Conservation (phyloP, 2,329 filamentous ascomycete species). For the Cephalotrichum gorgonifer region DNA sequence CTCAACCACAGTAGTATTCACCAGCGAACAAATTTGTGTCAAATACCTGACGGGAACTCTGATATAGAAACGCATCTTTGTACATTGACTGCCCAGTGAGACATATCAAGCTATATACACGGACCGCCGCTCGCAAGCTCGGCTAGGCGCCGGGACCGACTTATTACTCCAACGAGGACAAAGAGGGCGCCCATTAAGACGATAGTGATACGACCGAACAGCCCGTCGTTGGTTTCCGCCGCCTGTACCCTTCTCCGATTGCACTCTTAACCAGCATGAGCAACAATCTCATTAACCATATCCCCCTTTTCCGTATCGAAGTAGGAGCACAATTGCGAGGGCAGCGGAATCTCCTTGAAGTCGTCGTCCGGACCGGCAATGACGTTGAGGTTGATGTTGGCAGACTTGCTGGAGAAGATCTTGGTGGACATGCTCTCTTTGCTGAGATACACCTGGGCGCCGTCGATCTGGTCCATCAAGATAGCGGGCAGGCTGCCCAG, state of each 20-base stretch:
- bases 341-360: conserved; percentile 76
- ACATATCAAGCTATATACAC: background rate
- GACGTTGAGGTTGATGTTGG: conserved; percentile 78
- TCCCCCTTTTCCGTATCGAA: conserved; percentile 59
- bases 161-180: background rate
- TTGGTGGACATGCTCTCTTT: conserved; percentile 69
- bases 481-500: conserved; percentile 78
- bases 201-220: background rate
- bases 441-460: conserved; percentile 77
- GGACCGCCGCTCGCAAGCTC: background rate
- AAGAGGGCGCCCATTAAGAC: background rate
- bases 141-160: background rate
- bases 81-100: background rate
- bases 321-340: conserved; percentile 80
- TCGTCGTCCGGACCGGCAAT: conserved; percentile 63
- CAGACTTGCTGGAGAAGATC: conserved; percentile 82
- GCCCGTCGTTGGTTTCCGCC: too few species aligned
- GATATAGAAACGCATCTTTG: background rate
- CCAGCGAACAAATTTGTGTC: background rate
- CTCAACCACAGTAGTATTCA: too few species aligned
- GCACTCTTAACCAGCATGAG: conserved; percentile 63
- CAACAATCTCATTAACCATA: conserved; percentile 87
- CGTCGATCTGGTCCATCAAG: conserved; percentile 86
- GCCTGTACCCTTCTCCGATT: background rate
- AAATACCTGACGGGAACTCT: background rate